Percentiles rank a stretch among this genome's conserved stretches.
Evolutionary conservation across 306 rosid genomes (phyloP).

Genomic region (Urtica urens): DNA sequence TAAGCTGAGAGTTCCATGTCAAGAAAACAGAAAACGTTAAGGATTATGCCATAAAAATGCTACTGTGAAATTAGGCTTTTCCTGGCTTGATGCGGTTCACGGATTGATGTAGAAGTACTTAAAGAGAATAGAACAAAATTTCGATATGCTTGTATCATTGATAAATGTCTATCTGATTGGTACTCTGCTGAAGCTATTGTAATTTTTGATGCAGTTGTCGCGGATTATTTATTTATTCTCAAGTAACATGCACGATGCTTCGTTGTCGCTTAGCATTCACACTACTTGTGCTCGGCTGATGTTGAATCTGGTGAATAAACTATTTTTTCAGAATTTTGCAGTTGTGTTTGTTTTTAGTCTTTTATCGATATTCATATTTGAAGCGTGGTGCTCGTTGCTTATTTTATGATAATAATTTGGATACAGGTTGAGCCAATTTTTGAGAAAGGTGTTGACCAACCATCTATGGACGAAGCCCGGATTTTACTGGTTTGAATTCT

Average conservation of each 20-base stretch:
- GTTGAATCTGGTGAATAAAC: slow-evolving; percentile 81
- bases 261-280: slow-evolving; percentile 89
- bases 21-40: too few species aligned
- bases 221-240: slow-evolving; percentile 95
- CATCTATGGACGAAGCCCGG: slow-evolving; percentile 94
- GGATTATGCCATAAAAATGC: too few species aligned
- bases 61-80: too few species aligned
- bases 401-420: slow-evolving; percentile 21
- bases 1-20: too few species aligned
- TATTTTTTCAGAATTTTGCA: slow-evolving; percentile 10
- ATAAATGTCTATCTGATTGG: too few species aligned
- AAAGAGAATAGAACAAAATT: too few species aligned
- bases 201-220: slow-evolving; percentile 59
- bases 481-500: slow-evolving; percentile 63
- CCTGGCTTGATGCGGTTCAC: too few species aligned
- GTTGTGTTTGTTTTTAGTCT: slow-evolving; percentile 14
- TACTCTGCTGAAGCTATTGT: slow-evolving; percentile 18
- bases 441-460: slow-evolving; percentile 94
- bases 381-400: slow-evolving; percentile 12
- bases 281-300: slow-evolving; percentile 97
- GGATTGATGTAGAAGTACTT: too few species aligned
- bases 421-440: slow-evolving; percentile 94
- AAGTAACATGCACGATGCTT: slow-evolving; percentile 97
- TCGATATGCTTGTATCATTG: too few species aligned
- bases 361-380: slow-evolving; percentile 3